phyloP scores from a whole-genome alignment of 805 yeast genomes.

The Lipomyces japonicus region DNA sequence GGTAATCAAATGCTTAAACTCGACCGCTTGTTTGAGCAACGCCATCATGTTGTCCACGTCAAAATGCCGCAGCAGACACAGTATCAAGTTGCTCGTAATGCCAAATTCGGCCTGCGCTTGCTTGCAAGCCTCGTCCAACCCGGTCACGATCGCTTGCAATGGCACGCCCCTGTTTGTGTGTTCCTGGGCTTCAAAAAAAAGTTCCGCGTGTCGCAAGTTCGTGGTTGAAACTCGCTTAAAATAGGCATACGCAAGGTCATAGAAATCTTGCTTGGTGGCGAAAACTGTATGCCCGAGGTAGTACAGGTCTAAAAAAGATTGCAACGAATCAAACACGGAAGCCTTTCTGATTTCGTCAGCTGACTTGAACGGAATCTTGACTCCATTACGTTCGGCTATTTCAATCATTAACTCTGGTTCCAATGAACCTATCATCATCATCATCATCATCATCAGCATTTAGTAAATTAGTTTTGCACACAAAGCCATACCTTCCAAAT shows the following conservation, averaged over 20 bases:
- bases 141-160: slow-evolving; percentile 27
- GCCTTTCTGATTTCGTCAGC: slow-evolving; percentile 58
- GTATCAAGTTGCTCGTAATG: slow-evolving; percentile 65
- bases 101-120: slow-evolving; percentile 58
- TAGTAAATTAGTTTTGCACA: background rate
- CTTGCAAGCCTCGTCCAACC: slow-evolving; percentile 60
- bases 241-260: slow-evolving; percentile 71
- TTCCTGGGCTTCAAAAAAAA: slow-evolving; percentile 30
- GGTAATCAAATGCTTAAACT: slow-evolving; percentile 47
- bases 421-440: slow-evolving; percentile 40
- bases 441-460: background rate
- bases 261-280: slow-evolving; percentile 65
- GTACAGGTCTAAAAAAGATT: slow-evolving; percentile 74
- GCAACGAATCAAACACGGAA: slow-evolving; percentile 59
- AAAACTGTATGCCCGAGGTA: slow-evolving; percentile 80
- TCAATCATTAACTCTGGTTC: slow-evolving; percentile 71
- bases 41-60: slow-evolving; percentile 57
- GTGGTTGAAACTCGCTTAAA: slow-evolving; percentile 40
- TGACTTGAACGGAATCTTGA: slow-evolving; percentile 54
- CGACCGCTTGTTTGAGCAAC: slow-evolving; percentile 51
- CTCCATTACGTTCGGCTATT: slow-evolving; percentile 61
- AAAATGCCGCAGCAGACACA: slow-evolving; percentile 77
- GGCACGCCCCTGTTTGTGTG: slow-evolving; percentile 28
- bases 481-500: slow-evolving; percentile 59
- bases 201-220: slow-evolving; percentile 27